Percentiles rank a stretch among this genome's conserved stretches.
Evolutionary conservation across 768 basidiomycete genomes (phyloP).

Genomic region (Suillus americanus): DNA sequence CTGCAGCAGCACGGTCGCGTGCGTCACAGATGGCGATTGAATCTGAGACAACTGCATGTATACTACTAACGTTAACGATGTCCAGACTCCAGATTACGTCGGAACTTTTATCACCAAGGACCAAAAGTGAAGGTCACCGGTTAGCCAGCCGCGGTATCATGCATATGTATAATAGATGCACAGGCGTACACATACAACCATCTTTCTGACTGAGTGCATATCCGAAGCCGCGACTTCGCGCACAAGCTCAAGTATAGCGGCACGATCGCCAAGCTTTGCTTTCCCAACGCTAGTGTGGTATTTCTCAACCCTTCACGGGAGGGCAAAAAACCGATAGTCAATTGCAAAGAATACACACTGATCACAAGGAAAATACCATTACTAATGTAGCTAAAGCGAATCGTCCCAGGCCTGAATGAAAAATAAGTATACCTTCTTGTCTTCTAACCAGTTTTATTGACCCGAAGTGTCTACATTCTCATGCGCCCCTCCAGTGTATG

Average conservation of each 20-base stretch:
- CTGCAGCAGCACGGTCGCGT: too few relatives aligned
- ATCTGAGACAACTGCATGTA: too few relatives aligned
- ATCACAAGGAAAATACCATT: neutral
- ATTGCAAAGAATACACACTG: neutral
- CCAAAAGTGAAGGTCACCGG: too few relatives aligned
- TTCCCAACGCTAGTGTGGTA: neutral
- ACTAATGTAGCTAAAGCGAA: neutral
- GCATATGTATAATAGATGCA: too few relatives aligned
- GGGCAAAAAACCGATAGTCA: neutral
- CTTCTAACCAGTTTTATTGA: neutral
- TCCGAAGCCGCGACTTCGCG: neutral
- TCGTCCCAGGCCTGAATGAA: neutral
- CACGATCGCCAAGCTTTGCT: neutral
- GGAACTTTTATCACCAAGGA: too few relatives aligned
- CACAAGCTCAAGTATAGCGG: neutral
- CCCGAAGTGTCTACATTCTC: too few relatives aligned
- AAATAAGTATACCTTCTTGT: neutral
- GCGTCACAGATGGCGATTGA: too few relatives aligned
- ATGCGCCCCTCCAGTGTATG: conserved; percentile 26
- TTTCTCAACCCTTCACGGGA: neutral
- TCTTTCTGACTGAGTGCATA: neutral
- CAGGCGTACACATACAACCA: neutral
- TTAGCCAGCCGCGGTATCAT: too few relatives aligned
- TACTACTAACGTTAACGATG: too few relatives aligned
- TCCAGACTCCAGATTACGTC: too few relatives aligned